A percentile compares a stretch with the other conserved stretches of the same genome.
Conservation (phyloP, 306 rosid species). For the Abrus pulchellus region DNA sequence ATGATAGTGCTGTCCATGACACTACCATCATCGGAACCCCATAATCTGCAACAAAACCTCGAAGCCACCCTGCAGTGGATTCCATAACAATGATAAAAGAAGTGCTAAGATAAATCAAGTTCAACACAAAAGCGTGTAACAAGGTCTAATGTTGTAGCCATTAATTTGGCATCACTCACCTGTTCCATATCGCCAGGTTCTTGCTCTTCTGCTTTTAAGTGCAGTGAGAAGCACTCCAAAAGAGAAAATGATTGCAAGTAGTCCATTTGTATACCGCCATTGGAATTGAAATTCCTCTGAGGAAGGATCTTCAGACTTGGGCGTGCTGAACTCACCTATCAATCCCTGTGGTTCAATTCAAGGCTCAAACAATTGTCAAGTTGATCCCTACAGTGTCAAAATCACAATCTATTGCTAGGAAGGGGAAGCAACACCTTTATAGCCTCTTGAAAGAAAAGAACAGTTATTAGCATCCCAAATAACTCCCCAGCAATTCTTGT, state of each 20-base stretch:
- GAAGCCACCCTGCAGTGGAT: conserved; percentile 66
- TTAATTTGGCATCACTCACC: conserved; percentile 55
- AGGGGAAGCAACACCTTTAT: conserved; percentile 66
- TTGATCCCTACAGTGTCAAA: conserved; percentile 12
- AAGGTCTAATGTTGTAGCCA: conserved; percentile 7
- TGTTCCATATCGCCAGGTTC: conserved; percentile 89
- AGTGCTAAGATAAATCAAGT: conserved; percentile 38
- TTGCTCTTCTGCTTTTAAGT: conserved; percentile 80
- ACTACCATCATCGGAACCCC: conserved; percentile 90
- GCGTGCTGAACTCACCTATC: conserved; percentile 69
- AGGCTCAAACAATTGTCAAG: conserved; percentile 48
- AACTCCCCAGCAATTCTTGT: conserved; percentile 90
- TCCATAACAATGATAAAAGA: conserved; percentile 35
- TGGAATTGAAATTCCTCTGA: conserved; percentile 61
- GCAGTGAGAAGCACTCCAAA: conserved; percentile 72
- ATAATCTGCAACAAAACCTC: conserved; percentile 82
- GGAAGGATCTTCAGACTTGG: conserved; percentile 54
- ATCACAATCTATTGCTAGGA: conserved; percentile 23
- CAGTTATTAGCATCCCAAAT: conserved; percentile 88
- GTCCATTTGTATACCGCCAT: conserved; percentile 82
- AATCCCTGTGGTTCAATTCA: conserved; percentile 72
- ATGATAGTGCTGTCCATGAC: conserved; percentile 81
- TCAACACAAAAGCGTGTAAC: background rate
- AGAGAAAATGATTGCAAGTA: conserved; percentile 75
- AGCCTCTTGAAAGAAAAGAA: conserved; percentile 91